phyloP scores from a whole-genome alignment of 805 yeast species.

The Cyberlindnera xylosilytica region DNA sequence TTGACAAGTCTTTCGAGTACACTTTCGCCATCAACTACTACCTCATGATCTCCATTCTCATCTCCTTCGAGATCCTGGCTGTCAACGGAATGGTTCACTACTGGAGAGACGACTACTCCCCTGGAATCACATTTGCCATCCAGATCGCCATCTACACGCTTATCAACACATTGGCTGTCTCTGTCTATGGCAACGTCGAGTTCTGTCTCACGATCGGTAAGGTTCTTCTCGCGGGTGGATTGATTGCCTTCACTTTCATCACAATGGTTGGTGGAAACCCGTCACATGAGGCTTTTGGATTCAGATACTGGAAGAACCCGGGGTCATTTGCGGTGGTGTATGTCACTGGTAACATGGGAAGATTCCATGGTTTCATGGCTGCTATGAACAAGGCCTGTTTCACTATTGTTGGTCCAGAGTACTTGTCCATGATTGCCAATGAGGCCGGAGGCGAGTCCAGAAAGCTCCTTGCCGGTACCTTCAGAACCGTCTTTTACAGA shows the following conservation, averaged over 20 bases:
- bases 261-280: conserved; percentile 91
- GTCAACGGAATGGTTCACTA: conserved; percentile 52
- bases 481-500: conserved; percentile 67
- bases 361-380: conserved; percentile 65
- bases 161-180: conserved; percentile 56
- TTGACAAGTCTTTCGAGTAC: conserved; percentile 65
- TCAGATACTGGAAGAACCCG: conserved; percentile 49
- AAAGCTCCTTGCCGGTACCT: conserved; percentile 67
- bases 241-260: conserved; percentile 68
- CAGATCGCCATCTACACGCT: no score
- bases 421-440: conserved; percentile 77
- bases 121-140: conserved; percentile 46
- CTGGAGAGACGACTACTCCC: conserved; percentile 66
- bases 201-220: conserved; percentile 74
- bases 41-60: conserved; percentile 53
- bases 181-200: conserved; percentile 84
- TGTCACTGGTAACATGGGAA: conserved; percentile 55
- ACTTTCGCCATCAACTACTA: conserved; percentile 60
- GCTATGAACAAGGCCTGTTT: conserved; percentile 71
- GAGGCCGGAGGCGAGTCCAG: conserved; percentile 73
- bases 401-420: conserved; percentile 86
- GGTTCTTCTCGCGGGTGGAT: conserved; percentile 65
- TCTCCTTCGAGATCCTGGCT: conserved; percentile 66
- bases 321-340: conserved; percentile 55
- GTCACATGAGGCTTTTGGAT: conserved; percentile 56